Evolutionary conservation across 805 yeast genomes (phyloP), one percentile per base, ranked within the genome.

Genomic region (Metschnikowia sp.): DNA sequence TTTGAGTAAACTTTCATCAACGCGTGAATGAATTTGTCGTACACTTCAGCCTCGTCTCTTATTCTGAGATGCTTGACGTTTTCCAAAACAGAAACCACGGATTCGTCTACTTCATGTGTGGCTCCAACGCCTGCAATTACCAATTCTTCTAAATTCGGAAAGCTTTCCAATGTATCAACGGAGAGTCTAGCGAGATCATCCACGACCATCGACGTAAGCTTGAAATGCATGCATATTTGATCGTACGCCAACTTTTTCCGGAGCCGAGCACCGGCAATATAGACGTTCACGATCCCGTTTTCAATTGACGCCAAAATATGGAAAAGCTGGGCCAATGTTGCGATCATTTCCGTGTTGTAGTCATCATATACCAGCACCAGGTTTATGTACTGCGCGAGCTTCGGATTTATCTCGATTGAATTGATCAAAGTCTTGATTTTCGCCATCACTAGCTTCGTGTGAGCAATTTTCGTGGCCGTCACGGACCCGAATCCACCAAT

Each of bases 381-480:
- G 12, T 38, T 40, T 9, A 52, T 46, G 37, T 47, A 45, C 28
- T 36, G 36, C 4, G 55, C 62, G 18, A 77, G 60, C 4, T 61
- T 60, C 2, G 68, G 51, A 45, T 76, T 73, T 39, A 69, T 50
- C 4, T 42, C 46, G 26, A 77, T 52, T 1, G 75, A 63, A 18
- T 69, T 69, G 10, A 68, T 40, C 36, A 82, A 58, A 3, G 74
- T 62, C 34, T 66, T 67, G 40, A 81, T 64, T 50, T 77, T 68
- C 12, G 70, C 70, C 39, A 52, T 49, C 29, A 70, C 57, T 49
- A 68, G 45, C 28, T 54, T 56, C 34, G 48, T 32, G 35, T 69
- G 71, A 12, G 55, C 55, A 15, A 49, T 56, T 9, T 34, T 30
- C 3, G 53, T 32, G 38, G 53, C 48, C 19, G 51, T 39, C 11